Conservation (phyloP, 306 rosid genomes). For the Gynostemma pentaphyllum region DNA sequence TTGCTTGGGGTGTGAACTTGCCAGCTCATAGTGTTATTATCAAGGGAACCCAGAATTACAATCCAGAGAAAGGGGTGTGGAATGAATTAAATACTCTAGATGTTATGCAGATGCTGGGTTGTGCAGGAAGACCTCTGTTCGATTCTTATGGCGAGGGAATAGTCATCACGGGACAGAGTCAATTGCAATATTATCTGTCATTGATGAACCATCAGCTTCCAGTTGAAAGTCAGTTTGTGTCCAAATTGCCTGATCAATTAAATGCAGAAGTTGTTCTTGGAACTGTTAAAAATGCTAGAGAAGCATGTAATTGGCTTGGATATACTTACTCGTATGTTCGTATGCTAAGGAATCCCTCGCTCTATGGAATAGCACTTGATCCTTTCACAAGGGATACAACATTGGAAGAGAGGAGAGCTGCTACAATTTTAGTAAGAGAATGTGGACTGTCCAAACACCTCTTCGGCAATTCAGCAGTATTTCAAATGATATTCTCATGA, state of each 20-base stretch:
- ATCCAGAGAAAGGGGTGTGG: conserved; percentile 96
- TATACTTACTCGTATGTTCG: conserved; percentile 78
- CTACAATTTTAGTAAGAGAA: conserved; percentile 64
- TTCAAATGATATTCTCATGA: conserved; percentile 48
- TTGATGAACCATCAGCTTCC: conserved; percentile 94
- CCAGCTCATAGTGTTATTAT: conserved; percentile 90
- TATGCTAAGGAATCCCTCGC: conserved; percentile 68
- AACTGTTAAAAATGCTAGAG: conserved; percentile 80
- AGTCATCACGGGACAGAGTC: conserved; percentile 79
- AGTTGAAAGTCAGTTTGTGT: conserved; percentile 84
- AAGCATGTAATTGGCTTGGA: conserved; percentile 76
- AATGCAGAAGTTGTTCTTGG: conserved; percentile 93
- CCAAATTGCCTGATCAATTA: conserved; percentile 84
- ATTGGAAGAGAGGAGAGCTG: conserved; percentile 88
- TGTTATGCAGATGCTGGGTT: conserved; percentile 95
- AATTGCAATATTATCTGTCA: conserved; percentile 87
- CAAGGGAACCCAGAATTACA: conserved; percentile 90
- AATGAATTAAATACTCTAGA: conserved; percentile 91
- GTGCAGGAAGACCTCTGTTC: conserved; percentile 93
- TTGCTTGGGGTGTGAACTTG: conserved; percentile 97
- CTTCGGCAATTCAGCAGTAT: conserved; percentile 83
- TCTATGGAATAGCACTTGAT: conserved; percentile 77
- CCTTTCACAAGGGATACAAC: conserved; percentile 47
- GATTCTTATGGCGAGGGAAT: conserved; percentile 89
- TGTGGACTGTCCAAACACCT: conserved; percentile 95